Conservation (phyloP, 192 early-diverging fungal genomes). For the Backusella liffmaniae region DNA sequence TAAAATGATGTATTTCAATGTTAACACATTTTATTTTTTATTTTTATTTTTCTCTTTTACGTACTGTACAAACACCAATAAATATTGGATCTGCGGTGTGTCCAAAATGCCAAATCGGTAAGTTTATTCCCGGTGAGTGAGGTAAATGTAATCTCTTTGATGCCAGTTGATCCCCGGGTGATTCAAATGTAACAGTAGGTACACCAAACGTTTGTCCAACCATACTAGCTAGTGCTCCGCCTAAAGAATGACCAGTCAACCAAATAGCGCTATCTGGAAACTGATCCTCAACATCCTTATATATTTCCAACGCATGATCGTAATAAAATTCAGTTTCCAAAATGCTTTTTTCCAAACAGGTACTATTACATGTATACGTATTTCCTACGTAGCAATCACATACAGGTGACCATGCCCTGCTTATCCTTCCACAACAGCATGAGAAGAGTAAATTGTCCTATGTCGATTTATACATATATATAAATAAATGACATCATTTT, state of each 20-base stretch:
- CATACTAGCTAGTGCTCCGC: slow-evolving; percentile 67
- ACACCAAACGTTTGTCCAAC: slow-evolving; percentile 82
- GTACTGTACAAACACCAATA: slow-evolving; percentile 73
- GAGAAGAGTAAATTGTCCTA: slow-evolving; percentile 94
- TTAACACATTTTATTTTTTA: neutral
- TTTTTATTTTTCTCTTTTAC: neutral
- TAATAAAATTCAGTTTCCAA: slow-evolving; percentile 58
- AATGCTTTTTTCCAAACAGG: slow-evolving; percentile 58
- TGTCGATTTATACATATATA: neutral
- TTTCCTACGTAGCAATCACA: slow-evolving; percentile 78
- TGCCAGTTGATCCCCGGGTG: slow-evolving; percentile 79
- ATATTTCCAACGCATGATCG: slow-evolving; percentile 58
- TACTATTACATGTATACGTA: slow-evolving; percentile 52
- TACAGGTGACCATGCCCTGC: slow-evolving; percentile 79
- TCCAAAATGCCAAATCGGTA: slow-evolving; percentile 88
- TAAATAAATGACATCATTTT: slow-evolving; percentile 7
- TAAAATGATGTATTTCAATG: too few species aligned
- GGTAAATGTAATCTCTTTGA: slow-evolving; percentile 80
- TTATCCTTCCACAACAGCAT: slow-evolving; percentile 94
- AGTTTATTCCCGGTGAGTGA: slow-evolving; percentile 42
- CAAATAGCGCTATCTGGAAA: slow-evolving; percentile 76
- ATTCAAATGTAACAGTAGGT: slow-evolving; percentile 81
- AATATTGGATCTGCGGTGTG: slow-evolving; percentile 92
- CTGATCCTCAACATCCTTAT: slow-evolving; percentile 59
- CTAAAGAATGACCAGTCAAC: slow-evolving; percentile 83